Conservation (phyloP, 805 yeast species). For the Maudiozyma pseudohumilis region DNA sequence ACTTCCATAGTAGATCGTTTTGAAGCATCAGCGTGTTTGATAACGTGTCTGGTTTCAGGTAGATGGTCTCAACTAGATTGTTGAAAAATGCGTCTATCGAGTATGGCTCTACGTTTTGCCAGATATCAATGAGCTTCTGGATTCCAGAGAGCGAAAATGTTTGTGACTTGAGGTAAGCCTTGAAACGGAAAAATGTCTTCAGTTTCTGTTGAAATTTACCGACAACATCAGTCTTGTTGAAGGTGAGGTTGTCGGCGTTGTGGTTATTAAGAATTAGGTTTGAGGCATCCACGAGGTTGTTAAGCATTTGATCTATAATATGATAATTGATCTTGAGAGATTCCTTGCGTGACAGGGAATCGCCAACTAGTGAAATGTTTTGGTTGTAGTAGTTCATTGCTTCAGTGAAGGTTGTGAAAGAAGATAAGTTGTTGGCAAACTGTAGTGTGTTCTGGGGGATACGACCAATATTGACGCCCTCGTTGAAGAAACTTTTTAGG, state of each 20-base stretch:
- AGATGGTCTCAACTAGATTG: constrained; percentile 25
- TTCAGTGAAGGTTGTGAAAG: constrained; percentile 10
- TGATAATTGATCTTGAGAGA: constrained; percentile 1
- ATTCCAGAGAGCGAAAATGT: constrained; percentile 13
- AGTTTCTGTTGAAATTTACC: constrained; percentile 10
- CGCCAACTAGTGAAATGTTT: neutral
- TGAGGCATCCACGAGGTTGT: constrained; percentile 19
- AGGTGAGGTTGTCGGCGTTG: neutral
- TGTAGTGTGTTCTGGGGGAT: constrained; percentile 20
- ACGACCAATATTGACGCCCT: constrained; percentile 3
- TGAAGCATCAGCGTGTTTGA: constrained; percentile 1
- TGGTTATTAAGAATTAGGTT: constrained; percentile 9
- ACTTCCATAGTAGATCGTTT: constrained; percentile 13
- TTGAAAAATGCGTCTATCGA: constrained; percentile 21
- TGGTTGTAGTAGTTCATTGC: constrained; percentile 14
- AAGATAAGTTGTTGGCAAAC: constrained; percentile 21
- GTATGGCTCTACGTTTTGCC: constrained; percentile 14
- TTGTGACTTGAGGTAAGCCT: constrained; percentile 18
- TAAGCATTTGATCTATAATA: constrained; percentile 19
- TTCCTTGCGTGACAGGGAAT: neutral
- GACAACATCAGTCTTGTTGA: neutral
- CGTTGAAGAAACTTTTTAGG: constrained; percentile 15
- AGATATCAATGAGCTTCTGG: constrained; percentile 15
- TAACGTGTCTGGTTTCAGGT: constrained; percentile 12
- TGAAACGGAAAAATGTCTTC: constrained; percentile 21